phyloP scores from a whole-genome alignment of 257 asterid species.

The Pogostemon cablin region DNA sequence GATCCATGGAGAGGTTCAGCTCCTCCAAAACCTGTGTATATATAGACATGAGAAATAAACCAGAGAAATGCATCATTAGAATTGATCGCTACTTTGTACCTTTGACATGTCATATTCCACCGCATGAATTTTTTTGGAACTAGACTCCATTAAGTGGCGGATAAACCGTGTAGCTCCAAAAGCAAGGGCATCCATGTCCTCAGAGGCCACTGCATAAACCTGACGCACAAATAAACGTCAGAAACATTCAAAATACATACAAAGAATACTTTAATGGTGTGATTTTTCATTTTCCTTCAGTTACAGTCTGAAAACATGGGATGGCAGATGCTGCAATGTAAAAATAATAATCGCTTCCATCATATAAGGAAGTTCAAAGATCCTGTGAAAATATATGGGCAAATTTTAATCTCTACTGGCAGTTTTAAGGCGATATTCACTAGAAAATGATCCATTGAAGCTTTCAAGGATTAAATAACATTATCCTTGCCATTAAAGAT shows the following conservation, averaged over 20 bases:
- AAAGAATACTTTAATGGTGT: background rate
- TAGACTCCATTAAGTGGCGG: conserved; percentile 97
- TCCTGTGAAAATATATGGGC: background rate
- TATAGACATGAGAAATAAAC: background rate
- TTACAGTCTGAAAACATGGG: conserved; percentile 9
- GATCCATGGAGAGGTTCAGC: conserved; percentile 85
- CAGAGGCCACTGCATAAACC: conserved; percentile 98
- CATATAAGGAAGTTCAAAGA: background rate
- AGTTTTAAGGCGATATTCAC: conserved; percentile 3
- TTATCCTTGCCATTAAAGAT: background rate
- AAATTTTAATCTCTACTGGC: conserved; percentile 1
- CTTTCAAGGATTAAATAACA: background rate
- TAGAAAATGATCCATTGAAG: background rate
- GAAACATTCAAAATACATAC: conserved; percentile 22
- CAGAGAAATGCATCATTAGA: conserved; percentile 23
- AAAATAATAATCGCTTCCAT: background rate
- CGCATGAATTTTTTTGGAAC: conserved; percentile 85
- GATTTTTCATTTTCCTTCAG: background rate
- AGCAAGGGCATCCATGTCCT: conserved; percentile 97
- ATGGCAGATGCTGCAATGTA: conserved; percentile 8
- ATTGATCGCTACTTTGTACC: conserved; percentile 48
- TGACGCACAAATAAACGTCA: conserved; percentile 36
- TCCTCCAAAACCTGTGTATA: conserved; percentile 76
- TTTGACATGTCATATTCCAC: conserved; percentile 81
- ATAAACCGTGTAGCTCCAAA: conserved; percentile 89